phyloP scores from a whole-genome alignment of 2,329 filamentous ascomycete species.

The Aspergillus niger region DNA sequence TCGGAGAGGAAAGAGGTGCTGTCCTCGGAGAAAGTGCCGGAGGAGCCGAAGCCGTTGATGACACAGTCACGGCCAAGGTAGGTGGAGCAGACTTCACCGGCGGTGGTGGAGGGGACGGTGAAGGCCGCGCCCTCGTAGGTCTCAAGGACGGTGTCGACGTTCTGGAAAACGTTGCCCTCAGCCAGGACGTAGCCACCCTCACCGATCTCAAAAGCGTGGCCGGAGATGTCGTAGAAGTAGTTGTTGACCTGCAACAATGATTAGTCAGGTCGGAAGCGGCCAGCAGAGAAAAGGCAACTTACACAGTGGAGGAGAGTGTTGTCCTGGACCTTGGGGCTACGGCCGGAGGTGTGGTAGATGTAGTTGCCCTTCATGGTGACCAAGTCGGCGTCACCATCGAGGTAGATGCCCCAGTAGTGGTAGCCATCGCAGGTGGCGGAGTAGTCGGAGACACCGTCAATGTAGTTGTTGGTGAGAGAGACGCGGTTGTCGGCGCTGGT shows the following conservation, averaged over 20 bases:
- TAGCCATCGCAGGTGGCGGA: constrained; percentile 61
- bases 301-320: constrained; percentile 60
- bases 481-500: constrained; percentile 56
- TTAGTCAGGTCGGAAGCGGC: no score
- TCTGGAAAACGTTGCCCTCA: constrained; percentile 62
- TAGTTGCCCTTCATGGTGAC: constrained; percentile 64
- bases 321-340: constrained; percentile 55
- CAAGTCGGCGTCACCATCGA: constrained; percentile 57
- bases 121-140: constrained; percentile 45
- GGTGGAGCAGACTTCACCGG: constrained; percentile 47
- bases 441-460: constrained; percentile 58
- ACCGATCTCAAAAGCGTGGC: constrained; percentile 61
- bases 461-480: constrained; percentile 62
- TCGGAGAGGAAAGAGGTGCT: constrained; percentile 53
- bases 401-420: constrained; percentile 64
- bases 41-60: constrained; percentile 51
- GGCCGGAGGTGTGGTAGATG: constrained; percentile 57
- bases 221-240: constrained; percentile 59
- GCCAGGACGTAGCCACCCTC: constrained; percentile 51
- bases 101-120: constrained; percentile 33
- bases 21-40: constrained; percentile 38
- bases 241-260: constrained; percentile 50
- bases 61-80: constrained; percentile 55
- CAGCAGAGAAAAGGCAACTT: constrained; percentile 7
- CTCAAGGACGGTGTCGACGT: constrained; percentile 45